Percentiles rank a stretch among this genome's conserved stretches.
phyloP scores from a whole-genome alignment of 257 asterid species.

The Solanum raphanifolium region DNA sequence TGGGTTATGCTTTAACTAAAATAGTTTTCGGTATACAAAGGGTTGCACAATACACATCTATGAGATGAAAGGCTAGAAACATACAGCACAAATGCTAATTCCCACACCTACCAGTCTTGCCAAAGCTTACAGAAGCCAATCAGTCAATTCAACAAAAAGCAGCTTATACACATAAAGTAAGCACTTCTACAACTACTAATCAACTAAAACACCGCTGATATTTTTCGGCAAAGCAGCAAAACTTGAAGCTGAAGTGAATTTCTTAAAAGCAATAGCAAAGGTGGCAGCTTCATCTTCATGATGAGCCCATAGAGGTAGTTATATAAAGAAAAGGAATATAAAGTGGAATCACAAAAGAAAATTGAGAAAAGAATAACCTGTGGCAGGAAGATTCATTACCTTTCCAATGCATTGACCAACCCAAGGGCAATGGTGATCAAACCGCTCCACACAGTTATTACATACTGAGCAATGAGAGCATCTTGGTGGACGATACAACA shows the following conservation, averaged over 20 bases:
- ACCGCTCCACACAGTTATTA: conserved; percentile 70
- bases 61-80: not conserved
- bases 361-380: not conserved
- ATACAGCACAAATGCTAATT: not conserved
- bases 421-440: conserved; percentile 93
- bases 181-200: not conserved
- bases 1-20: not conserved
- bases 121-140: not conserved
- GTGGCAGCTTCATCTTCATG: not conserved
- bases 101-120: not conserved
- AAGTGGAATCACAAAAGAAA: not conserved
- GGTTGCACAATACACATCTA: not conserved
- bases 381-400: conserved; percentile 22
- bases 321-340: not conserved
- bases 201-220: not conserved
- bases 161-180: not conserved
- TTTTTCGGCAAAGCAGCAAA: not conserved
- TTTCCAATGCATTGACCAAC: conserved; percentile 82
- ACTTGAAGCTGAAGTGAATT: not conserved
- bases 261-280: not conserved
- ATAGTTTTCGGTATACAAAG: not conserved
- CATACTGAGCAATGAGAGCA: conserved; percentile 87
- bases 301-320: not conserved
- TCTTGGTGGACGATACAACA: conserved; percentile 80
- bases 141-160: not conserved